A percentile compares a stretch with the other conserved stretches of the same genome.
These are phyloP conservation scores for Monosporascus ibericus DNA, from an alignment of 2,329 filamentous ascomycete genomes.

Conservation along the genomic window DNA sequence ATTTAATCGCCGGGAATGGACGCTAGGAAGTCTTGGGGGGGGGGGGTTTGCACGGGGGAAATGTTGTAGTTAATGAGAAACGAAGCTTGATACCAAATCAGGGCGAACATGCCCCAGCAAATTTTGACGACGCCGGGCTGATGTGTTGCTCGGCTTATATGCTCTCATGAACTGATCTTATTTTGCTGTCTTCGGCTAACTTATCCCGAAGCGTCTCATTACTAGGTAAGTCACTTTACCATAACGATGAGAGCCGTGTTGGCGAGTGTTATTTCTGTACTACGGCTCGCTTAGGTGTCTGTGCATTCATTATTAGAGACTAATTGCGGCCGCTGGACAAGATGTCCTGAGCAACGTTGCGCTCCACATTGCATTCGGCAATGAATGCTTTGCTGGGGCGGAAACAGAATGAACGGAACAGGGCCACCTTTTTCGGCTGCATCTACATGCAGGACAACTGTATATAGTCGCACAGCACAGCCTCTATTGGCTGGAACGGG, in stretches of 20 bases:
- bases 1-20: background rate
- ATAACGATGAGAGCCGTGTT: too few relatives aligned
- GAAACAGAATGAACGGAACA: background rate
- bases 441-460: background rate
- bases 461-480: background rate
- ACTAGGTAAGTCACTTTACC: too few relatives aligned
- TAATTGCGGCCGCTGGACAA: too few relatives aligned
- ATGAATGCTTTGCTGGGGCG: background rate
- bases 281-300: too few relatives aligned
- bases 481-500: background rate
- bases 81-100: constrained; percentile 15
- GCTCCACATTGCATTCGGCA: background rate
- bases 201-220: too few relatives aligned
- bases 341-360: background rate
- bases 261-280: too few relatives aligned
- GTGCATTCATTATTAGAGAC: too few relatives aligned
- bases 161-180: too few relatives aligned
- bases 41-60: constrained; percentile 1
- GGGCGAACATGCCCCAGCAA: constrained; percentile 1
- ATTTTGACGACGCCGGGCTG: background rate
- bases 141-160: background rate
- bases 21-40: background rate
- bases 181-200: too few relatives aligned
- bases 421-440: background rate
- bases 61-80: constrained; percentile 17